These are phyloP conservation scores for Agarophyton chilense DNA, from an alignment of 23 red algal species.

Conservation along the genomic window DNA sequence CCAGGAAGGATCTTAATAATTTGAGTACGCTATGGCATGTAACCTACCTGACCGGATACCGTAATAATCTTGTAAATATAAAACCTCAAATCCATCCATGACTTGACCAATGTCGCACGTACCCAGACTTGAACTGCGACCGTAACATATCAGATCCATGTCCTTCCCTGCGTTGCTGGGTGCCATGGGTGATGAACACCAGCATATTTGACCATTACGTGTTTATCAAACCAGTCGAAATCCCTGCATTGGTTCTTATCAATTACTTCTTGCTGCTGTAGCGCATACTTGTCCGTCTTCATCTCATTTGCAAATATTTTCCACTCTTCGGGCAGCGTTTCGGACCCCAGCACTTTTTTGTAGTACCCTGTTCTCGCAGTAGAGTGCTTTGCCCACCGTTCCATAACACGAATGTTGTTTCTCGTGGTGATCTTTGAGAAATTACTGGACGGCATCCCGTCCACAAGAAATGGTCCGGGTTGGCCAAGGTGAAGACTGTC, in stretches of 20 bases:
- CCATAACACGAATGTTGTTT: constrained; percentile 71
- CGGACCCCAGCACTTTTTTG: constrained; percentile 21
- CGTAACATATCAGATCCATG: constrained; percentile 35
- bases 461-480: constrained; percentile 16
- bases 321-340: constrained; percentile 55
- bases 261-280: neutral
- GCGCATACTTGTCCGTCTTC: constrained; percentile 46
- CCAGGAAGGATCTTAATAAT: too few species aligned
- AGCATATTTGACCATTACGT: constrained; percentile 55
- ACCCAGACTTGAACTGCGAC: neutral
- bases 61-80: too few species aligned
- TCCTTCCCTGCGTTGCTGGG: constrained; percentile 30
- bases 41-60: too few species aligned
- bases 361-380: constrained; percentile 51
- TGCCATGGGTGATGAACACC: constrained; percentile 75
- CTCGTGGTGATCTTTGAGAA: constrained; percentile 58
- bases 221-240: constrained; percentile 72
- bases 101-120: too few species aligned
- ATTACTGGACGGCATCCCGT: constrained; percentile 24
- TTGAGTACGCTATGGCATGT: too few species aligned
- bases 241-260: constrained; percentile 46
- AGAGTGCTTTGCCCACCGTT: constrained; percentile 57
- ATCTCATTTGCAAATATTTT: constrained; percentile 57
- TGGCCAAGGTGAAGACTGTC: constrained; percentile 42
- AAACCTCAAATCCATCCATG: too few species aligned